Evolutionary conservation across 2,329 filamentous ascomycete genomes (phyloP), one percentile per base, ranked within the genome.

Genomic region (Trichoderma hamatum): DNA sequence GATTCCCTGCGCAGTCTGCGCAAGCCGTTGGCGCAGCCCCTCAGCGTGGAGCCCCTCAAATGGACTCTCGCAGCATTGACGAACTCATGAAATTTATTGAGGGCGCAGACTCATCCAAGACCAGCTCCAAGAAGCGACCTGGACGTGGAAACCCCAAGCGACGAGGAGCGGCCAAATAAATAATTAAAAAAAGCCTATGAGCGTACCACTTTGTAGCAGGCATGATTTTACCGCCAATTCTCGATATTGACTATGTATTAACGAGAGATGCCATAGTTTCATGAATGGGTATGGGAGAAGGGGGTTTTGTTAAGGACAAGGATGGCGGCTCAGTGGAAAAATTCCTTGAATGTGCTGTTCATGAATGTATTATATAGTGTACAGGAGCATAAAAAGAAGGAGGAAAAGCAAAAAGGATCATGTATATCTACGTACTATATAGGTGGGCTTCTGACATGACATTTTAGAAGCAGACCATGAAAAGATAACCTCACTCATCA

Each of bases 41-140:
- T 24, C 78, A 74, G 72, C 70, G 71, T 54, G 71, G 71, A 13
- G 68, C 78, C 3, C 74, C 78, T 5, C 76, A 79, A 64, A 82
- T 94, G 59, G 93, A 96, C 78, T 88, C 90, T 67, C 87, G 94
- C 74, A 97, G 90, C 81, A 94, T 99, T 72, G 94, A 98, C 74
- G 95, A 99, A 79, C 83, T 99, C 51, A 85, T 99, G 78, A 93
- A 92, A 80, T 98, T 95, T 80, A 98, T 99, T 74, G 96, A 98
- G 80, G 95, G 94, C 54, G 84, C 80, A 19, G 86, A 89, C 66
- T 83, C 85, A 75, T 82, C 82, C 72, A 83, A 80, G 70, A 80
- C 80, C 16, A 34, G 54, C 68, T 79, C 81, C n/a, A 90, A 89
- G 81, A 88, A 89, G 78, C 83, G 84, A 60, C 77, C 84, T 49